phyloP scores from a whole-genome alignment of 306 rosid species.

The Inga leiocalycina region DNA sequence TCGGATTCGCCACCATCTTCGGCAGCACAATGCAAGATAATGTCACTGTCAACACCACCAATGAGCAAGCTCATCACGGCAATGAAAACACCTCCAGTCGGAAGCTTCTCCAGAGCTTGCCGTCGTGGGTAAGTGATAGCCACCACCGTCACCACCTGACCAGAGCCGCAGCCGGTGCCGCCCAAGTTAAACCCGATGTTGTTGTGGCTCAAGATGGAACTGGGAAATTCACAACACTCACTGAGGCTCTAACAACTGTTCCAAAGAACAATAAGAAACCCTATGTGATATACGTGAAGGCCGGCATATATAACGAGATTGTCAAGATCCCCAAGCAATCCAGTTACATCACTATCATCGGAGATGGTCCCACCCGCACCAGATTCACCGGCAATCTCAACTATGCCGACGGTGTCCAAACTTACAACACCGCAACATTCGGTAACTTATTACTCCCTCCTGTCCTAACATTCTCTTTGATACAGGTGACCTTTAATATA shows the following conservation, averaged over 20 bases:
- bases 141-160: constrained; percentile 36
- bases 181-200: constrained; percentile 43
- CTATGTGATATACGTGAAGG: constrained; percentile 73
- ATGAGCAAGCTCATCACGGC: background rate
- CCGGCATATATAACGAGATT: constrained; percentile 61
- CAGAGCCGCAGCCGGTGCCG: background rate
- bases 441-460: constrained; percentile 34
- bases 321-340: constrained; percentile 37
- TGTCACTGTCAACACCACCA: background rate
- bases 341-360: constrained; percentile 55
- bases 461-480: too few relatives aligned
- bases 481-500: too few relatives aligned
- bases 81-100: constrained; percentile 16
- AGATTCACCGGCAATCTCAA: constrained; percentile 56
- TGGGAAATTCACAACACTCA: constrained; percentile 61
- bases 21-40: background rate
- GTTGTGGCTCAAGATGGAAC: constrained; percentile 75
- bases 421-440: constrained; percentile 67
- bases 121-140: constrained; percentile 44
- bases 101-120: constrained; percentile 42
- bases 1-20: background rate
- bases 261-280: constrained; percentile 51
- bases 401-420: constrained; percentile 53
- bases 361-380: constrained; percentile 85
- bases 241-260: constrained; percentile 51